Conservation (phyloP, 768 basidiomycete genomes). For the Pleurotus citrinopileatus region DNA sequence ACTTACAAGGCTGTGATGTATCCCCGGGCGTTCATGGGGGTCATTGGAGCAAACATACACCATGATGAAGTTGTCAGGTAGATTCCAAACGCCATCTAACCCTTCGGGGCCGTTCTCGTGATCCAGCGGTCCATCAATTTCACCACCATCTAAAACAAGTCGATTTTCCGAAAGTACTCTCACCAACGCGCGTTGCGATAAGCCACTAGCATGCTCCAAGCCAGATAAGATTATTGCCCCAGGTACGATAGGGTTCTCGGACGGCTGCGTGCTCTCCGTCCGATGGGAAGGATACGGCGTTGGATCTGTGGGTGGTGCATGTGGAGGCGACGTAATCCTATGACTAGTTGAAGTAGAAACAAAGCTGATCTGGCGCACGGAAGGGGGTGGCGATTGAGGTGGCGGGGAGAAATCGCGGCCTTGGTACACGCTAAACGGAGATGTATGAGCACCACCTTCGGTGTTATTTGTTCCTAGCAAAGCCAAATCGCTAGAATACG, state of each 20-base stretch:
- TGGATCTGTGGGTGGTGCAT: constrained; percentile 16
- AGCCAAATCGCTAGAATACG: neutral
- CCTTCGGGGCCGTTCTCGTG: constrained; percentile 27
- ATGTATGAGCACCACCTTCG: neutral
- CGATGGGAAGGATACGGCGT: constrained; percentile 18
- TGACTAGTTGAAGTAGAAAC: neutral
- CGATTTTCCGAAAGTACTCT: constrained; percentile 49
- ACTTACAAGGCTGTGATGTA: constrained; percentile 66
- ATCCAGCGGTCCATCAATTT: constrained; percentile 9
- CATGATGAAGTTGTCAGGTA: constrained; percentile 69
- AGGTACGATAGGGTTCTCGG: constrained; percentile 34
- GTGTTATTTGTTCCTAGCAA: neutral
- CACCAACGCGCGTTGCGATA: constrained; percentile 57
- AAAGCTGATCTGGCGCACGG: constrained; percentile 4
- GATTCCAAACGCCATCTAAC: constrained; percentile 43
- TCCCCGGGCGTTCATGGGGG: constrained; percentile 58
- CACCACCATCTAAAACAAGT: constrained; percentile 41
- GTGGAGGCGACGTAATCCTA: neutral
- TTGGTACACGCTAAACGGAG: too few species aligned
- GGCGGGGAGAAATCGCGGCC: neutral
- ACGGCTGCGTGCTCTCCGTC: constrained; percentile 18
- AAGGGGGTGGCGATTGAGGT: neutral
- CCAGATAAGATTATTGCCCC: constrained; percentile 67
- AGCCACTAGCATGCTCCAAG: constrained; percentile 55
- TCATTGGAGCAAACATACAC: constrained; percentile 72